phyloP scores from a whole-genome alignment of 225 moss, liverwort and hornwort genomes.

The Bryum argenteum region DNA sequence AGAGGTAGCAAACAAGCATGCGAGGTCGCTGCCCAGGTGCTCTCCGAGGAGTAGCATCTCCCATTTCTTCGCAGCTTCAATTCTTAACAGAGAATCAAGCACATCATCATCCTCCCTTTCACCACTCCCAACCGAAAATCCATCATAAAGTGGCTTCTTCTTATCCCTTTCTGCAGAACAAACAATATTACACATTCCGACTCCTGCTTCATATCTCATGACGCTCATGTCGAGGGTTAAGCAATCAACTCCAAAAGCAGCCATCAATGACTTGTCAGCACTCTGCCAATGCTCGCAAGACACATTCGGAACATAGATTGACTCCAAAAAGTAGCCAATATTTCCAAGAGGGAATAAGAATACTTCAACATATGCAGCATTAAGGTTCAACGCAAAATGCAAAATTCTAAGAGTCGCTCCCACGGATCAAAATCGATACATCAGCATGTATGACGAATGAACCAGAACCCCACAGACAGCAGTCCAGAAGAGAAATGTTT shows the following conservation, averaged over 20 bases:
- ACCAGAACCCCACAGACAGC: not conserved
- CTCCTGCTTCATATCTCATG: not conserved
- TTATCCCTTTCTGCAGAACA: not conserved
- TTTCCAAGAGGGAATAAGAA: not conserved
- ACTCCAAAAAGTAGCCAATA: no score
- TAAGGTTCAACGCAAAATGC: not conserved
- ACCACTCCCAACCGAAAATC: not conserved
- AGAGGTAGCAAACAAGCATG: slow-evolving; percentile 77
- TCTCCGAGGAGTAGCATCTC: slow-evolving; percentile 22
- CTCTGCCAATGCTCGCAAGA: not conserved
- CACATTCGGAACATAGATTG: not conserved
- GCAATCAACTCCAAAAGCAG: not conserved
- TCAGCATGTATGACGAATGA: not conserved
- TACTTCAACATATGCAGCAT: not conserved
- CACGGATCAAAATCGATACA: not conserved
- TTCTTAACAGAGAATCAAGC: not conserved
- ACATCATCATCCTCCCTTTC: not conserved
- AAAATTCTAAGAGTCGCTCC: not conserved
- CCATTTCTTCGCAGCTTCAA: slow-evolving; percentile 29
- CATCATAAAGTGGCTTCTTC: not conserved
- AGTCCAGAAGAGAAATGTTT: not conserved
- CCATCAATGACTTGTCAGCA: slow-evolving; percentile 13
- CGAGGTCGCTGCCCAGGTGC: slow-evolving; percentile 48
- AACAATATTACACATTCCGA: not conserved
- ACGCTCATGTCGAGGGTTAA: not conserved